Base-by-base conservation (phyloP, 2,329 filamentous ascomycete species). In the Aspergillus transmontanensis region DNA sequence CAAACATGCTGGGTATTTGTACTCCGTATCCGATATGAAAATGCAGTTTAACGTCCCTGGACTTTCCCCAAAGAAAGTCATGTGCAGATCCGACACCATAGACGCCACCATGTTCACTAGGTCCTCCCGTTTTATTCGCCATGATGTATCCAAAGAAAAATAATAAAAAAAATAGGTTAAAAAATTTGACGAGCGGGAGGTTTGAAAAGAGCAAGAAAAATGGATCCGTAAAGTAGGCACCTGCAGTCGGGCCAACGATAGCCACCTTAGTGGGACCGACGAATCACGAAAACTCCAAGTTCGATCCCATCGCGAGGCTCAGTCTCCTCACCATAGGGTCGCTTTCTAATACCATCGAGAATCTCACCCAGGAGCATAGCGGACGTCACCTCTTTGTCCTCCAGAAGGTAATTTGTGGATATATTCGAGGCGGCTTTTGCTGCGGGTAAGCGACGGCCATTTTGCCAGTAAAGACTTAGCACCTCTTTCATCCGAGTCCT, bases 341-440 rank as follows among this genome's bases (percentile, higher is more conserved):
- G 79, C 57, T 79, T 80, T 45, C 80, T 81, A n/a, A 89, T 83
- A 6, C 85, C 86, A 51, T 88, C 83, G 50, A 87, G 76, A 16
- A 89, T 82, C 66, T 87, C 84, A 62, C 86, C 81, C 46, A 88
- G 81, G n/a, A 89, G 75, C 68, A 84, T 83, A 26, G 84, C 81
- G 0, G 84, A 82, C 1, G 83, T 85, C 53, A 85, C 73, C 57
- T 85, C 82, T 57, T 81, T 77, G 64, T 76, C 73, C 64, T 75
- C 63, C 67, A 77, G 59, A 57, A 74, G 62, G 62, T 74, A 71
- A 57, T 67, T 71, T 3, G 71, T 64, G 26, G 69, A 64, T n/a
- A 70, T 58, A 62, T 66, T 65, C 11, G 71, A 66, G 32, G 71
- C 61, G 16, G 68, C 57, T 46, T 76, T 77, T 60, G 67, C 73